Conservation (phyloP, 2,329 filamentous ascomycete genomes). For the Alternaria rosae region DNA sequence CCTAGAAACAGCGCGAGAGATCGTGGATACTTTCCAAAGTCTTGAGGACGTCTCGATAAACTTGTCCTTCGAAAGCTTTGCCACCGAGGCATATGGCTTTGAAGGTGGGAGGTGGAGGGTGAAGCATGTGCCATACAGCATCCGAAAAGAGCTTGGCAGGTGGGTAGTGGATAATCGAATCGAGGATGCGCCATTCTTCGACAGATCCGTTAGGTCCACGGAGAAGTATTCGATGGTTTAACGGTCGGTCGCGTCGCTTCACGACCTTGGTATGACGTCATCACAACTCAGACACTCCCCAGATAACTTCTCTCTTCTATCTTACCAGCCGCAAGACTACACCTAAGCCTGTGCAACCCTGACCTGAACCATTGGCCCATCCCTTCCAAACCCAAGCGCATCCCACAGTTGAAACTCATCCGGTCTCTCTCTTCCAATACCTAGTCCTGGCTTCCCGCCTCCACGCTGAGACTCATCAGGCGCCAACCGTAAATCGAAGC, state of each 20-base stretch:
- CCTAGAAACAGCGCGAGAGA: background rate
- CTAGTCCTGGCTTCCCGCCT: constrained; percentile 23
- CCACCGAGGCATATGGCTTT: background rate
- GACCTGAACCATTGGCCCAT: constrained; percentile 70
- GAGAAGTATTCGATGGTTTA: background rate
- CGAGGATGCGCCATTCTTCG: background rate
- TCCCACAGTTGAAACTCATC: constrained; percentile 72
- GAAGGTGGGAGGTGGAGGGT: background rate
- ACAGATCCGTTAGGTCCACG: no score
- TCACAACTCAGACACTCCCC: background rate
- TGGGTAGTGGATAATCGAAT: background rate
- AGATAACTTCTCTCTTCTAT: background rate
- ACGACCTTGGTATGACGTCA: background rate
- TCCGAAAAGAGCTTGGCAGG: background rate
- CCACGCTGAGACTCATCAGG: constrained; percentile 21
- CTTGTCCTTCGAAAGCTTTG: background rate
- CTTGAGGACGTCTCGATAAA: background rate
- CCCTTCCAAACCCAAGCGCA: constrained; percentile 74
- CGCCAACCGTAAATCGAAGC: constrained; percentile 61
- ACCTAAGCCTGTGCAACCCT: constrained; percentile 8
- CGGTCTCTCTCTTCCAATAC: constrained; percentile 27
- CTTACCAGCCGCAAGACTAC: background rate
- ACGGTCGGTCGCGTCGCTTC: no score
- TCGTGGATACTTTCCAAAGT: background rate
- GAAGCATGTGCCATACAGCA: background rate